Percentiles rank a stretch among this genome's conserved stretches.
Evolutionary conservation across 2,329 filamentous ascomycete species (phyloP).

Genomic region (Botryotinia convoluta): DNA sequence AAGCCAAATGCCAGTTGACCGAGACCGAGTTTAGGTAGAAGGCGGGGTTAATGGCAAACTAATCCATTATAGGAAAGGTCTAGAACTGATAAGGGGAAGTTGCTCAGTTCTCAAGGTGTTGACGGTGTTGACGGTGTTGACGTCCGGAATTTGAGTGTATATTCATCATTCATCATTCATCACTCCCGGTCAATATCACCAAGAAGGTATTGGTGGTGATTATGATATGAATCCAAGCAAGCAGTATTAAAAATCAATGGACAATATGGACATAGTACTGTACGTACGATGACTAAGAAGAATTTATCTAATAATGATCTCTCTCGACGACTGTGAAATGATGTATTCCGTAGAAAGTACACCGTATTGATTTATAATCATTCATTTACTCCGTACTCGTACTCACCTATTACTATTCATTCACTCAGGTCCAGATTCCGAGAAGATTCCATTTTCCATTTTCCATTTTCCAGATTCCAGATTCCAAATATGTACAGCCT

Average conservation of each 20-base stretch:
- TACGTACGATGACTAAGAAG: background rate
- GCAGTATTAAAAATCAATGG: no score
- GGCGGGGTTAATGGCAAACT: background rate
- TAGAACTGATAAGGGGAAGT: background rate
- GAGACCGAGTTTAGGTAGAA: background rate
- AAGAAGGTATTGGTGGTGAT: no score
- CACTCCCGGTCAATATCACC: no score
- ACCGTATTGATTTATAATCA: background rate
- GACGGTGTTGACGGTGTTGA: no score
- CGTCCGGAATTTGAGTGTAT: background rate
- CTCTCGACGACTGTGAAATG: background rate
- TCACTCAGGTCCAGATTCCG: slow-evolving; percentile 14
- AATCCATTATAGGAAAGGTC: background rate
- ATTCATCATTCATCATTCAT: background rate
- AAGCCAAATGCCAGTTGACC: background rate
- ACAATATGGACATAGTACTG: background rate
- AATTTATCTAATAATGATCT: background rate
- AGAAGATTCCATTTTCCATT: background rate
- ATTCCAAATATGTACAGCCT: background rate
- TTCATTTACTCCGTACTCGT: background rate
- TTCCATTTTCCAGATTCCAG: no score
- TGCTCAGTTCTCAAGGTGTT: background rate
- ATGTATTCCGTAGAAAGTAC: background rate
- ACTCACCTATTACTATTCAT: no score
- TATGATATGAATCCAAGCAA: background rate